phyloP scores from a whole-genome alignment of 1,284 basidiomycete genomes.

The Fomitopsis schrenkii region DNA sequence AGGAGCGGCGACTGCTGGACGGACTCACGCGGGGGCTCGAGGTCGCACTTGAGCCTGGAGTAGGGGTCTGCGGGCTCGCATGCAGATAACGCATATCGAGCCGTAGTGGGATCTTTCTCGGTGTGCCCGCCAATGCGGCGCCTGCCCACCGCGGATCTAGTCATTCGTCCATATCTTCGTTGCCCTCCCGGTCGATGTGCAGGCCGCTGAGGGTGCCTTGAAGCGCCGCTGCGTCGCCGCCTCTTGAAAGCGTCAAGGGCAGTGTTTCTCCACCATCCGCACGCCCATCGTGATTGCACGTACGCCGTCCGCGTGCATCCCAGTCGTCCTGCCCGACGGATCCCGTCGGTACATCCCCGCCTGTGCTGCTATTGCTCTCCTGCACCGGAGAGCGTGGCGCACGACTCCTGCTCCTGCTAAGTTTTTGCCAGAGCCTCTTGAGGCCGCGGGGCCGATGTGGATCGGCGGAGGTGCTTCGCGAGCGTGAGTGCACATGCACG shows the following conservation, averaged over 20 bases:
- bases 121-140: conserved; percentile 11
- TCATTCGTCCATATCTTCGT: conserved; percentile 16
- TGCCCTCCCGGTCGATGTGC: not conserved
- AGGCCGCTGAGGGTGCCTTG: conserved; percentile 6
- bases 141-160: conserved; percentile 23
- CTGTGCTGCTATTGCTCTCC: conserved; percentile 8
- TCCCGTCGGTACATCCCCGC: too few relatives aligned
- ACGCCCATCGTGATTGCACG: too few relatives aligned
- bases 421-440: conserved; percentile 16
- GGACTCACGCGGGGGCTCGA: conserved; percentile 12
- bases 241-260: too few relatives aligned
- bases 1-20: conserved; percentile 6
- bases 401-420: conserved; percentile 9
- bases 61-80: not conserved
- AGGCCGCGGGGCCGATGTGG: conserved; percentile 7
- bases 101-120: not conserved
- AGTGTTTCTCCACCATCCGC: too few relatives aligned
- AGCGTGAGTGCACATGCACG: conserved; percentile 32
- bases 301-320: too few relatives aligned
- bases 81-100: not conserved
- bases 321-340: too few relatives aligned
- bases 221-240: not conserved
- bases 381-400: not conserved
- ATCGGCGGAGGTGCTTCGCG: conserved; percentile 22
- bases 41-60: not conserved